These are phyloP conservation scores for Metschnikowia reukaufii DNA, from an alignment of 805 yeast species.

Conservation along the genomic window DNA sequence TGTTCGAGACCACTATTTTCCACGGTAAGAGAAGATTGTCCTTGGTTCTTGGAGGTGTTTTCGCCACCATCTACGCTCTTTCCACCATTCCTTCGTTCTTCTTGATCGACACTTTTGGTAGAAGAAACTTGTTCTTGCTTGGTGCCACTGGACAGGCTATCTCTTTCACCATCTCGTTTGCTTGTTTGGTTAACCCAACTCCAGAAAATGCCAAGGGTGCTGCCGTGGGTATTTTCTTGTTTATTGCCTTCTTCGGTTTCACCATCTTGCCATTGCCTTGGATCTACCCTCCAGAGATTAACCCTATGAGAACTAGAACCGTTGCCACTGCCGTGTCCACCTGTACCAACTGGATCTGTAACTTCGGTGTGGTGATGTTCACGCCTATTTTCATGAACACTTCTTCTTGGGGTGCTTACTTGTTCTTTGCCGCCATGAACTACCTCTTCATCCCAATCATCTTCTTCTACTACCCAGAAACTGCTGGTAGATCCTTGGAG, in stretches of 20 bases:
- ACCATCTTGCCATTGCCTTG: constrained; percentile 47
- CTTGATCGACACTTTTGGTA: constrained; percentile 43
- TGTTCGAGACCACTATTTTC: constrained; percentile 52
- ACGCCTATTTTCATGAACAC: constrained; percentile 42
- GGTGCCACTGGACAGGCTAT: constrained; percentile 45
- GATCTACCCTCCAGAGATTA: constrained; percentile 49
- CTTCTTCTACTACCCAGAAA: constrained; percentile 50
- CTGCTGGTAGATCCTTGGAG: constrained; percentile 46
- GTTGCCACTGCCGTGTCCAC: constrained; percentile 44
- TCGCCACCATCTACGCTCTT: constrained; percentile 59
- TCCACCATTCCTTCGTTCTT: constrained; percentile 48
- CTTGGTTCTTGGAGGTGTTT: constrained; percentile 64
- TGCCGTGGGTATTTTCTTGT: constrained; percentile 46
- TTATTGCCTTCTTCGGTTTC: constrained; percentile 45
- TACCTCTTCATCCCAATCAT: constrained; percentile 52
- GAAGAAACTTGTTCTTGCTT: constrained; percentile 46
- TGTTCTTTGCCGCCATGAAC: constrained; percentile 43
- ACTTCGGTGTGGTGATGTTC: constrained; percentile 48
- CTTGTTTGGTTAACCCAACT: constrained; percentile 36
- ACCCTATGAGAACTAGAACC: constrained; percentile 48
- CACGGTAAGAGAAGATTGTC: constrained; percentile 49
- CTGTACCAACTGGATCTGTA: constrained; percentile 46
- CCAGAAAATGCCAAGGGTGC: constrained; percentile 43
- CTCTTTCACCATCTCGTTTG: constrained; percentile 42
- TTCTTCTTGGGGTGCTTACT: constrained; percentile 42